Evolutionary conservation across 106 monocot species (phyloP).

Genomic region (Ottelia alismoides): DNA sequence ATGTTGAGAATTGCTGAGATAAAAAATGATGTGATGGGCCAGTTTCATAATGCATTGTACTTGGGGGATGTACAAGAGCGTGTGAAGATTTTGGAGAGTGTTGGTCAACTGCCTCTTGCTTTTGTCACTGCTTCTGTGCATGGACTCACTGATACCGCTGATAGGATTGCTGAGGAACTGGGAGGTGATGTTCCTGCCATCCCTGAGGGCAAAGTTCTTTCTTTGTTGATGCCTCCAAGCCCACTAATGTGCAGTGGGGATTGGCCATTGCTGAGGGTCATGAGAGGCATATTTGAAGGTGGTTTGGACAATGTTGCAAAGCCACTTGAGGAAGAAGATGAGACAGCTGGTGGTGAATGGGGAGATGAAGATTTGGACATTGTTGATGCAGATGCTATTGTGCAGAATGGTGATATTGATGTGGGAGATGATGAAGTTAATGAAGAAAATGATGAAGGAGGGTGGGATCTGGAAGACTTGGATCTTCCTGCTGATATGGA

Average conservation of each 20-base stretch:
- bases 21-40: slow-evolving; percentile 86
- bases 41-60: slow-evolving; percentile 91
- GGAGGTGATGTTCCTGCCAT: slow-evolving; percentile 47
- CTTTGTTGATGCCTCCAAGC: slow-evolving; percentile 59
- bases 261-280: slow-evolving; percentile 66
- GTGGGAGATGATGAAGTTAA: slow-evolving; percentile 38
- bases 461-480: slow-evolving; percentile 82
- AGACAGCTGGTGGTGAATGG: slow-evolving; percentile 47
- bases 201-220: slow-evolving; percentile 42
- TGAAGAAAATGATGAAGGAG: slow-evolving; percentile 54
- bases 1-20: slow-evolving; percentile 87
- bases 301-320: slow-evolving; percentile 47
- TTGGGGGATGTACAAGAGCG: slow-evolving; percentile 61
- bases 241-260: slow-evolving; percentile 55
- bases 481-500: slow-evolving; percentile 59
- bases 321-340: slow-evolving; percentile 29
- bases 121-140: slow-evolving; percentile 64
- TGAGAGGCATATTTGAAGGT: slow-evolving; percentile 76
- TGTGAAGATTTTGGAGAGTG: slow-evolving; percentile 65
- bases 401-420: slow-evolving; percentile 36
- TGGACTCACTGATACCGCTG: slow-evolving; percentile 53
- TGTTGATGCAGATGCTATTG: slow-evolving; percentile 28
- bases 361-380: slow-evolving; percentile 75
- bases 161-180: slow-evolving; percentile 60
- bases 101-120: slow-evolving; percentile 79